Conservation (phyloP, 202 grass and related monocot genomes). For the Elaeis oleifera region DNA sequence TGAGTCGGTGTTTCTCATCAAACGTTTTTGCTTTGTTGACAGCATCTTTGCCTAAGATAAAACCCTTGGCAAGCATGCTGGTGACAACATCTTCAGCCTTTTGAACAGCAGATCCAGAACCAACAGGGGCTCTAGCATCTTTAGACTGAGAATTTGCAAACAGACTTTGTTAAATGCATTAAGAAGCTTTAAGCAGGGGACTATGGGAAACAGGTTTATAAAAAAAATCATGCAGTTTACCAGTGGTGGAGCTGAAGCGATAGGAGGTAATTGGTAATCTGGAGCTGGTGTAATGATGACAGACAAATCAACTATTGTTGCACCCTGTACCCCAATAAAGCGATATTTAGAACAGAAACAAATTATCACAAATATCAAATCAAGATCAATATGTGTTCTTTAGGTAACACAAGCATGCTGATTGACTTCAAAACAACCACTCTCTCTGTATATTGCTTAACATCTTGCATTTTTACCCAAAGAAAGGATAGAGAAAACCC, state of each 20-base stretch:
- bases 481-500: too few species aligned
- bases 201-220: too few species aligned
- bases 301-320: conserved; percentile 94
- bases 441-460: too few species aligned
- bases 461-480: too few species aligned
- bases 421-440: too few species aligned
- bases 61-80: conserved; percentile 87
- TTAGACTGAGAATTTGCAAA: conserved; percentile 26
- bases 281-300: conserved; percentile 76
- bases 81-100: conserved; percentile 91
- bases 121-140: conserved; percentile 32
- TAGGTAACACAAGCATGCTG: too few species aligned
- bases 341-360: conserved; percentile 5
- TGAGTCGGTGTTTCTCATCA: conserved; percentile 64
- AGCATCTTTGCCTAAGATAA: conserved; percentile 61
- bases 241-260: conserved; percentile 31
- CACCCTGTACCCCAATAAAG: conserved; percentile 40
- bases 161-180: background rate
- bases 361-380: too few species aligned
- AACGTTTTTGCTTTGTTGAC: conserved; percentile 69
- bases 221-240: conserved; percentile 12
- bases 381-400: too few species aligned
- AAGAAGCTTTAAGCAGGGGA: too few species aligned
- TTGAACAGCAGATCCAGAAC: conserved; percentile 47
- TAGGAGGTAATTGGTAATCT: conserved; percentile 62